Conservation (phyloP, 2,329 filamentous ascomycete genomes). For the Alternaria sp. region DNA sequence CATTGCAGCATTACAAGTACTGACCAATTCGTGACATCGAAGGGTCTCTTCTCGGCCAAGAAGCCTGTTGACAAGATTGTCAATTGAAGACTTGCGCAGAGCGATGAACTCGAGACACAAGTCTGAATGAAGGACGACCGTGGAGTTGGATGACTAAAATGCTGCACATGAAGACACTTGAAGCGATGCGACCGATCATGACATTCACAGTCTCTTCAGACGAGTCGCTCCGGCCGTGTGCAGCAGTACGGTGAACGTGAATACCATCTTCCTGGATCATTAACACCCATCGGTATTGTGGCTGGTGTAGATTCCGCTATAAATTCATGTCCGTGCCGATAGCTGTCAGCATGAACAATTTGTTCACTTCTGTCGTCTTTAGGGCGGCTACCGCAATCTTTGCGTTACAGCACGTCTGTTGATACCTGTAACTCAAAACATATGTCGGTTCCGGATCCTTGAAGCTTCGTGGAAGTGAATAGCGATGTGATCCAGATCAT, state of each 20-base stretch:
- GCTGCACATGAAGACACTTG: background rate
- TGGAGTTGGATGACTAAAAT: background rate
- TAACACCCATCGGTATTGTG: background rate
- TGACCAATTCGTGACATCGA: background rate
- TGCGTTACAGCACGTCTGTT: background rate
- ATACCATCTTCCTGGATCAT: background rate
- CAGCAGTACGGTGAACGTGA: background rate
- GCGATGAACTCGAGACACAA: background rate
- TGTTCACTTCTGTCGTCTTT: background rate
- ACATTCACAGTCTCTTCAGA: background rate
- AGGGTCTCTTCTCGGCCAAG: background rate
- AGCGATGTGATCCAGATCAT: background rate
- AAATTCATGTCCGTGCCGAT: background rate
- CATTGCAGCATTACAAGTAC: background rate
- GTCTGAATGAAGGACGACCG: background rate
- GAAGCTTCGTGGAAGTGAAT: background rate
- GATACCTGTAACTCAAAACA: background rate
- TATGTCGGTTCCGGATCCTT: background rate
- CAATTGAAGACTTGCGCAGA: background rate
- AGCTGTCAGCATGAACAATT: background rate
- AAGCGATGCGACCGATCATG: background rate
- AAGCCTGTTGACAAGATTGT: background rate
- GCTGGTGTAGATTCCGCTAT: background rate
- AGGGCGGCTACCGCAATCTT: background rate
- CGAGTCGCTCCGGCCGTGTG: background rate